Percentiles rank a stretch among this genome's conserved stretches.
phyloP scores from a whole-genome alignment of 2,329 filamentous ascomycete genomes.

The Parastagonospora nodorum region DNA sequence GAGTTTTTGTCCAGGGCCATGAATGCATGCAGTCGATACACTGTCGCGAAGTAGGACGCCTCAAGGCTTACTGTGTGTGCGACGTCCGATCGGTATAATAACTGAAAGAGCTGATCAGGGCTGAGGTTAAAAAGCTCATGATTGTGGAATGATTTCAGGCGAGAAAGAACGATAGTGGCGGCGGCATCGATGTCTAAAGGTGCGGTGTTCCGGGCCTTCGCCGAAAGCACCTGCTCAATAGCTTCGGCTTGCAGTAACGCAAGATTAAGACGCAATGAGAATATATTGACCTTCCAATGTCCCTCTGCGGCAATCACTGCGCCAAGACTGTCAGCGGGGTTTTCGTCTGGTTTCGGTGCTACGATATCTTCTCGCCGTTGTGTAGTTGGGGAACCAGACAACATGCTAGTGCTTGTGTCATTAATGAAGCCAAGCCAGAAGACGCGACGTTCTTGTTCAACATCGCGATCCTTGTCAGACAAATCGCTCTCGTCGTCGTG shows the following conservation, averaged over 20 bases:
- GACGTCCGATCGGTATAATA: slow-evolving; percentile 33
- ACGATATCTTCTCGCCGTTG: slow-evolving; percentile 25
- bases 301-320: slow-evolving; percentile 26
- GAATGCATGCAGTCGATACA: slow-evolving; percentile 26
- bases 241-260: slow-evolving; percentile 29
- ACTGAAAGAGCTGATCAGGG: slow-evolving; percentile 20
- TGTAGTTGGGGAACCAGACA: slow-evolving; percentile 21
- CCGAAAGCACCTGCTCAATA: slow-evolving; percentile 25
- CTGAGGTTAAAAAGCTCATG: slow-evolving; percentile 27
- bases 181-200: slow-evolving; percentile 9
- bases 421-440: slow-evolving; percentile 33
- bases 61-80: slow-evolving; percentile 25
- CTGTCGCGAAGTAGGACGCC: slow-evolving; percentile 31
- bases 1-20: slow-evolving; percentile 16
- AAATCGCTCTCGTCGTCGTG: slow-evolving; percentile 10
- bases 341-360: slow-evolving; percentile 12
- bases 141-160: slow-evolving; percentile 18
- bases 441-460: slow-evolving; percentile 25
- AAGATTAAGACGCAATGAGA: slow-evolving; percentile 21
- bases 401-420: slow-evolving; percentile 20
- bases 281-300: slow-evolving; percentile 27
- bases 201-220: slow-evolving; percentile 5
- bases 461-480: slow-evolving; percentile 5
- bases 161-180: slow-evolving; percentile 7
- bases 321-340: slow-evolving; percentile 17